phyloP scores from a whole-genome alignment of 2,329 filamentous ascomycete genomes.

The Paecilomyces sp. region DNA sequence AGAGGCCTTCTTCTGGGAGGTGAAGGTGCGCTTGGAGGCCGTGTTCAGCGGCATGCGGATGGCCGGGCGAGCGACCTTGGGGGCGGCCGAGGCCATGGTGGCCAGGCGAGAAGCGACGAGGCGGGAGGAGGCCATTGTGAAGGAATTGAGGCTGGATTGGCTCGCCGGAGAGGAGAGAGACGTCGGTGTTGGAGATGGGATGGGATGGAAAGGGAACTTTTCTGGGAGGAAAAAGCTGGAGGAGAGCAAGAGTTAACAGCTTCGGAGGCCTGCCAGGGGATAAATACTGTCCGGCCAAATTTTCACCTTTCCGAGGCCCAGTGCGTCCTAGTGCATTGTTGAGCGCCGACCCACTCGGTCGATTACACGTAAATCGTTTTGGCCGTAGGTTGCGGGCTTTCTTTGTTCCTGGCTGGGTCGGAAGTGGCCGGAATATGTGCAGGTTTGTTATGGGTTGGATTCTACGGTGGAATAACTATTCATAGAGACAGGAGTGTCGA shows the following conservation, averaged over 20 bases:
- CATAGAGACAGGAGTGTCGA: no score
- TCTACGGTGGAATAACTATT: no score
- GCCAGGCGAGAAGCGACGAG: conserved; percentile 72
- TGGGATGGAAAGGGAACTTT: conserved; percentile 9
- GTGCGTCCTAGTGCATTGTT: conserved; percentile 23
- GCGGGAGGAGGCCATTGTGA: conserved; percentile 74
- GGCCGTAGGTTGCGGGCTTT: conserved; percentile 1
- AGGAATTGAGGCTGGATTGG: conserved; percentile 45
- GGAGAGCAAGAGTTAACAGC: conserved; percentile 20
- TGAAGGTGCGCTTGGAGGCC: conserved; percentile 65
- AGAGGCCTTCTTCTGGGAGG: conserved; percentile 27
- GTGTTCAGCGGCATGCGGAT: conserved; percentile 57
- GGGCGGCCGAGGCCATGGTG: conserved; percentile 61
- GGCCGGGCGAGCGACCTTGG: conserved; percentile 72
- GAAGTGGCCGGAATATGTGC: background rate
- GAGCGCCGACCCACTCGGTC: conserved; percentile 17
- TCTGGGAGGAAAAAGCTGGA: conserved; percentile 6
- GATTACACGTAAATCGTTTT: conserved; percentile 3
- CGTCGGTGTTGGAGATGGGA: conserved; percentile 21
- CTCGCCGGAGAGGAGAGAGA: conserved; percentile 24
- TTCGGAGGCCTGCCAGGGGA: conserved; percentile 20
- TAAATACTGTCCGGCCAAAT: conserved; percentile 33
- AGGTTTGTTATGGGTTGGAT: background rate
- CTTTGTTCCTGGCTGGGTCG: conserved; percentile 12
- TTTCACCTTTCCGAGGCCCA: conserved; percentile 28